phyloP scores from a whole-genome alignment of 2,329 filamentous ascomycete species.

The Elsinoe perseae region DNA sequence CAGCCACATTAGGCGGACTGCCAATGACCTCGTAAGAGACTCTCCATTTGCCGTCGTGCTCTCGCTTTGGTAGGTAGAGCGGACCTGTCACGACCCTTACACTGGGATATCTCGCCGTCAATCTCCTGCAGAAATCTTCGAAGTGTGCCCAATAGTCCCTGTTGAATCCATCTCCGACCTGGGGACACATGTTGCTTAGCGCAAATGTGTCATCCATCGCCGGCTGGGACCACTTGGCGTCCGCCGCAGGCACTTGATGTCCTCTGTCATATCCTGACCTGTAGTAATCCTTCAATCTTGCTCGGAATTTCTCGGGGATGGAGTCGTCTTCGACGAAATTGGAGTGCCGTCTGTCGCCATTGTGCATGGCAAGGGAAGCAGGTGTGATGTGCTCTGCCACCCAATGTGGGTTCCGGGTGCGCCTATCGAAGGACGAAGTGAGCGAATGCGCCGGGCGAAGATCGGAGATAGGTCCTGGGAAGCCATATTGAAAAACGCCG shows the following conservation, averaged over 20 bases:
- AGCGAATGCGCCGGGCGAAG: slow-evolving; percentile 68
- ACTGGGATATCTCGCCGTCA: slow-evolving; percentile 72
- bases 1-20: slow-evolving; percentile 83
- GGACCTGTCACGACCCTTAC: slow-evolving; percentile 91
- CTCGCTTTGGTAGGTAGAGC: slow-evolving; percentile 79
- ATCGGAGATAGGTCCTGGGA: slow-evolving; percentile 84
- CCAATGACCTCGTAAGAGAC: slow-evolving; percentile 95
- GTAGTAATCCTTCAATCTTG: slow-evolving; percentile 86
- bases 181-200: slow-evolving; percentile 94
- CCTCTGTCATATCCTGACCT: slow-evolving; percentile 91
- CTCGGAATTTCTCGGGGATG: slow-evolving; percentile 81
- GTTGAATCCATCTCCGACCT: slow-evolving; percentile 97
- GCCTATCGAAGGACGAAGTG: slow-evolving; percentile 82
- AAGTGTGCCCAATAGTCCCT: slow-evolving; percentile 99
- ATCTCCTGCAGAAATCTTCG: slow-evolving; percentile 86
- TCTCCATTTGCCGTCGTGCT: slow-evolving; percentile 87
- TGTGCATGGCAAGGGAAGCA: slow-evolving; percentile 63
- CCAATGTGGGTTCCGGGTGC: slow-evolving; percentile 87
- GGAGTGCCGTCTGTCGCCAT: slow-evolving; percentile 78
- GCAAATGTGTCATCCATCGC: slow-evolving; percentile 95
- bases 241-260: slow-evolving; percentile 93
- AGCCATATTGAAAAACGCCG: slow-evolving; percentile 55
- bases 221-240: slow-evolving; percentile 88
- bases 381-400: slow-evolving; percentile 90
- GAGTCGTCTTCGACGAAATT: slow-evolving; percentile 71